Percentiles rank a stretch among this genome's conserved stretches.
Conservation (phyloP, 768 basidiomycete species). For the Mycena albidolilacea region DNA sequence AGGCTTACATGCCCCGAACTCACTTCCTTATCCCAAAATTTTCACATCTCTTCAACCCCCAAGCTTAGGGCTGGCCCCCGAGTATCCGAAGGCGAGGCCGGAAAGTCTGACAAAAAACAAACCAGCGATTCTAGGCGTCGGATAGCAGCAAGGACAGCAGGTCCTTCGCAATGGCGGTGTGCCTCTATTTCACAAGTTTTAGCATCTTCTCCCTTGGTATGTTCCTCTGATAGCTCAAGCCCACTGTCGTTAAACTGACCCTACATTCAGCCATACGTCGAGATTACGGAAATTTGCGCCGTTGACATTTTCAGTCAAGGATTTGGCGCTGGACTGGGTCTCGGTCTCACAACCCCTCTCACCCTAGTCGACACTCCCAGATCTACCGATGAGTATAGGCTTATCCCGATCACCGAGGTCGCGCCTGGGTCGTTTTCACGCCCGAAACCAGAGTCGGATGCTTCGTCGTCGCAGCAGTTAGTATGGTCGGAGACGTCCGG, state of each 20-base stretch:
- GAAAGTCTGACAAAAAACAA: background rate
- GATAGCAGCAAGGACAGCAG: background rate
- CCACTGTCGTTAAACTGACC: background rate
- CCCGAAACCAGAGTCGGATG: background rate
- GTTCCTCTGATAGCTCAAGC: background rate
- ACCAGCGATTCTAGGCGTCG: background rate
- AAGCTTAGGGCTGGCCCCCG: conserved; percentile 14
- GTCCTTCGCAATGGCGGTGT: background rate
- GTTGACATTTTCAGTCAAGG: conserved; percentile 23
- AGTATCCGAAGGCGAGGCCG: background rate
- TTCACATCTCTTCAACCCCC: conserved; percentile 12
- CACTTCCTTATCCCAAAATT: background rate
- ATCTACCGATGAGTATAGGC: conserved; percentile 11
- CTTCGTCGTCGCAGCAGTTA: conserved; percentile 1
- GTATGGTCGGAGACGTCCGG: background rate
- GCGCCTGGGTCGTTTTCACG: conserved; percentile 18
- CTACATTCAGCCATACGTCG: background rate
- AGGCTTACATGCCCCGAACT: conserved; percentile 17
- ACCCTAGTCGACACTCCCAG: conserved; percentile 1
- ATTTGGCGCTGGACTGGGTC: conserved; percentile 24
- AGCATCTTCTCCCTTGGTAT: conserved; percentile 13
- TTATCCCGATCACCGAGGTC: conserved; percentile 21
- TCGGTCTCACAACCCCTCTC: conserved; percentile 19
- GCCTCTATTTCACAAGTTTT: conserved; percentile 18
- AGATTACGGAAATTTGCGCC: conserved; percentile 9